Percentiles rank a stretch among this genome's conserved stretches.
These are phyloP conservation scores for Alternaria brassicae DNA, from an alignment of 2,329 filamentous ascomycete species.

Conservation along the genomic window DNA sequence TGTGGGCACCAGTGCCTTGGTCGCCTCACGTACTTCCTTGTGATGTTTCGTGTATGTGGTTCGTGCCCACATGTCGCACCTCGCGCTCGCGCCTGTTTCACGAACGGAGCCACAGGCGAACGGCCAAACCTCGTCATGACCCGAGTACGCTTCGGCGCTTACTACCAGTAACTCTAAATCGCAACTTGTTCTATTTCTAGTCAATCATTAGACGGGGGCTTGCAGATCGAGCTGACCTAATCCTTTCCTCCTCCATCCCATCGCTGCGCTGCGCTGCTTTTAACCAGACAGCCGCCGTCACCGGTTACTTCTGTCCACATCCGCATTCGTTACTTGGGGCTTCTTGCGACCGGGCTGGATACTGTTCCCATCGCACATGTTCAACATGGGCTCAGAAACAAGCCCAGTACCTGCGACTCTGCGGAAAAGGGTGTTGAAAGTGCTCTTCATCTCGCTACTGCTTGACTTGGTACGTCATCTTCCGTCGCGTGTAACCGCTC, in stretches of 20 bases:
- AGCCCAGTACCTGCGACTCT: constrained; percentile 52
- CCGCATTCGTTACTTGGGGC: constrained; percentile 4
- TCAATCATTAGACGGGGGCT: constrained; percentile 14
- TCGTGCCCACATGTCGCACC: constrained; percentile 23
- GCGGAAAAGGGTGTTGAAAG: constrained; percentile 82
- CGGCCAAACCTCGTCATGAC: constrained; percentile 25
- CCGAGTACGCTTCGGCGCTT: constrained; percentile 16
- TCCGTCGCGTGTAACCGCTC: constrained; percentile 17
- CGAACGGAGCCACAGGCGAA: constrained; percentile 15
- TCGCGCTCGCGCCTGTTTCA: constrained; percentile 19
- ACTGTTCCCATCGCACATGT: neutral
- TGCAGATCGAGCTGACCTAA: constrained; percentile 16
- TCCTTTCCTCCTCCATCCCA: constrained; percentile 20
- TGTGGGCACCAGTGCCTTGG: constrained; percentile 2
- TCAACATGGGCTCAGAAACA: constrained; percentile 36
- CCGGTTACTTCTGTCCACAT: constrained; percentile 18
- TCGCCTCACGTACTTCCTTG: constrained; percentile 18
- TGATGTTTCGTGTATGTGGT: constrained; percentile 23
- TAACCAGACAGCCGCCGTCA: constrained; percentile 25
- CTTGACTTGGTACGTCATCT: constrained; percentile 77
- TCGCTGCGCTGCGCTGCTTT: constrained; percentile 24
- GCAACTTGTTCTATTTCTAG: constrained; percentile 27
- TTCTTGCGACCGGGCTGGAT: constrained; percentile 1
- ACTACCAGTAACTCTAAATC: constrained; percentile 13
- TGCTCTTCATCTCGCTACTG: constrained; percentile 87